phyloP scores from a whole-genome alignment of 768 basidiomycete species.

The Pulveroboletus frians region DNA sequence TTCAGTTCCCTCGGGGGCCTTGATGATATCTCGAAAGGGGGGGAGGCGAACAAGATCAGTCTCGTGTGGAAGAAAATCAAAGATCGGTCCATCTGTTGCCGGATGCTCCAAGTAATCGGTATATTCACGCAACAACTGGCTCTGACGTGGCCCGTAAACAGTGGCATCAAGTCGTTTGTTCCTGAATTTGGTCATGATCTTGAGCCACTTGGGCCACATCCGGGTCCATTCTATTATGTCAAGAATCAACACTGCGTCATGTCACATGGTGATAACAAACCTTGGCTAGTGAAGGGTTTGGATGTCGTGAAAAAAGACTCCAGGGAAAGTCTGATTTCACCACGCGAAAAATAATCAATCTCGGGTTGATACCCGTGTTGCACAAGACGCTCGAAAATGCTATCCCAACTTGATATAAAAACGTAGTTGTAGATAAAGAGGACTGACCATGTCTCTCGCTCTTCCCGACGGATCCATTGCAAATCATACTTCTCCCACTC shows the following conservation, averaged over 20 bases:
- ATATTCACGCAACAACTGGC: too few species aligned
- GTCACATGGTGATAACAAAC: neutral
- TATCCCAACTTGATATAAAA: too few species aligned
- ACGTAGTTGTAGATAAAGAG: too few species aligned
- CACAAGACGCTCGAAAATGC: too few species aligned
- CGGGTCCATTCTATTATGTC: neutral
- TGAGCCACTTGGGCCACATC: neutral
- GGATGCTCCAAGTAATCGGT: neutral
- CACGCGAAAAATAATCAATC: too few species aligned
- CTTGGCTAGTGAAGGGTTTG: neutral
- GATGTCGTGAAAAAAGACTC: neutral
- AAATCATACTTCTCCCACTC: neutral
- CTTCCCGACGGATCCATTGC: neutral
- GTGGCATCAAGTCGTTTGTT: neutral
- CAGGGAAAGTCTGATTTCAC: neutral
- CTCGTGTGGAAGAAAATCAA: neutral
- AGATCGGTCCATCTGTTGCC: neutral
- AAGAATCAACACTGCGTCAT: neutral
- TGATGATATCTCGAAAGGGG: too few species aligned
- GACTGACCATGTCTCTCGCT: neutral
- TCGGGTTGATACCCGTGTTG: too few species aligned
- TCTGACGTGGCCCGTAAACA: neutral
- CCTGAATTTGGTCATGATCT: neutral
- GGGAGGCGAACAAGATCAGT: neutral
- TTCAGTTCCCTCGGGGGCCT: too few species aligned